phyloP scores from a whole-genome alignment of 139 green algal species.

The Nannochloris sp. region DNA sequence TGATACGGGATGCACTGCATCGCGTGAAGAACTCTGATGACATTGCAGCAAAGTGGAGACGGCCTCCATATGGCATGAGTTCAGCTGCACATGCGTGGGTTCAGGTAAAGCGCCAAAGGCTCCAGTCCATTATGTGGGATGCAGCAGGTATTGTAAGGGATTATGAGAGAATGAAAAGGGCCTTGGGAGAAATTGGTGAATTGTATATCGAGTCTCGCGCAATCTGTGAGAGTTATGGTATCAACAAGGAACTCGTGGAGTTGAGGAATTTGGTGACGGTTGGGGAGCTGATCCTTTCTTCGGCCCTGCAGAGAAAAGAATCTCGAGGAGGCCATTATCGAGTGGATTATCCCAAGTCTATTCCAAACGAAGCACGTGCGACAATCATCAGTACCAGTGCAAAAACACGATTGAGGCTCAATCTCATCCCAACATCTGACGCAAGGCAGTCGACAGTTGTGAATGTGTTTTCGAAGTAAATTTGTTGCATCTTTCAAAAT shows the following conservation, averaged over 20 bases:
- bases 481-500: not conserved
- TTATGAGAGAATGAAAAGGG: conserved; percentile 46
- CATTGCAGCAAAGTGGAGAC: conserved; percentile 7
- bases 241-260: conserved; percentile 65
- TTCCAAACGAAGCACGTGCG: conserved; percentile 17
- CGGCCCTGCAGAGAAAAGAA: conserved; percentile 76
- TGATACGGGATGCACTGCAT: conserved; percentile 20
- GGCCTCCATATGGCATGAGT: conserved; percentile 10
- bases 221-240: conserved; percentile 42
- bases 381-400: conserved; percentile 42
- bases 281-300: conserved; percentile 70
- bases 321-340: conserved; percentile 74
- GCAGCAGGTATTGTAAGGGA: conserved; percentile 79
- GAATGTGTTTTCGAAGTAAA: not conserved
- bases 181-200: conserved; percentile 32
- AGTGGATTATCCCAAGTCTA: conserved; percentile 52
- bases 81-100: conserved; percentile 30
- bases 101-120: conserved; percentile 36
- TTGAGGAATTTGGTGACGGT: conserved; percentile 79
- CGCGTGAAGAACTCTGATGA: conserved; percentile 18
- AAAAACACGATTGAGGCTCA: conserved; percentile 12
- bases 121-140: conserved; percentile 81
- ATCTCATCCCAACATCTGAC: not conserved
- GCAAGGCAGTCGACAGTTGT: no score
- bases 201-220: conserved; percentile 53